These are phyloP conservation scores for Penicillium sp. DNA, from an alignment of 2,329 filamentous ascomycete species.

Conservation along the genomic window DNA sequence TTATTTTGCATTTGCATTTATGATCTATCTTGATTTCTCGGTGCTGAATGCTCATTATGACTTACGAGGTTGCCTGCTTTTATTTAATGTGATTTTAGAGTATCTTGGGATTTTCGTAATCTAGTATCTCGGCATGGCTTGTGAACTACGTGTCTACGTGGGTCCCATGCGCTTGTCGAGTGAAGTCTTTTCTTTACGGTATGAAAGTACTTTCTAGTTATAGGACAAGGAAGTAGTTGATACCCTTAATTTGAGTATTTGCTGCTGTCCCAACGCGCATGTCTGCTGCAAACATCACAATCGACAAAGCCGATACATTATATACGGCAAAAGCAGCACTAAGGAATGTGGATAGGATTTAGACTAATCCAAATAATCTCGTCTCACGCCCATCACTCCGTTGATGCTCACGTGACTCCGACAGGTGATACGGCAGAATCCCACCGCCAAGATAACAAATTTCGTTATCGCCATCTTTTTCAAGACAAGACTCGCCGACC, in stretches of 20 bases:
- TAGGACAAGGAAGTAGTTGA: no score
- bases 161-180: no score
- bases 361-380: background rate
- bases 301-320: no score
- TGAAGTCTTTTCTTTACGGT: no score
- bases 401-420: background rate
- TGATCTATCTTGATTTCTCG: background rate
- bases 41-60: background rate
- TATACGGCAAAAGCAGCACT: no score
- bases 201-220: no score
- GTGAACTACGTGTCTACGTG: no score
- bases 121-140: no score
- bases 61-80: background rate
- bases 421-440: slow-evolving; percentile 8
- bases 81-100: background rate
- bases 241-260: no score
- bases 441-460: slow-evolving; percentile 25
- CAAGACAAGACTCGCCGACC: background rate
- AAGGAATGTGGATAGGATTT: no score
- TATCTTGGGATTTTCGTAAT: background rate
- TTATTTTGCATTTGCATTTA: background rate
- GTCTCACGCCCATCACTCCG: background rate
- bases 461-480: slow-evolving; percentile 22
- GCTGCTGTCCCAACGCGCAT: no score
- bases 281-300: no score